Conservation (phyloP, 352 stramenopile species). For the Elongisporangium undulatum region DNA sequence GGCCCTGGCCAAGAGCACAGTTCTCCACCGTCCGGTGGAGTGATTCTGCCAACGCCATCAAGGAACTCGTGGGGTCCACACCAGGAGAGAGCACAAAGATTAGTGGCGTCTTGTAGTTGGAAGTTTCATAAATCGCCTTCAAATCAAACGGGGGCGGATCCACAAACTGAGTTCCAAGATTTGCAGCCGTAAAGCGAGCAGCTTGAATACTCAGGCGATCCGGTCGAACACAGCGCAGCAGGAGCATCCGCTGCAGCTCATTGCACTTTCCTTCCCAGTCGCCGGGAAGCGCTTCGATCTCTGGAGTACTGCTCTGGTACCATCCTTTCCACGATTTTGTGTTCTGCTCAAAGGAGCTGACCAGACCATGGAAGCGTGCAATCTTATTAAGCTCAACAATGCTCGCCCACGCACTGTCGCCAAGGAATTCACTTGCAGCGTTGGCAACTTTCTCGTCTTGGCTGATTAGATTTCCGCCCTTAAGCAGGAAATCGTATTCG, state of each 20-base stretch:
- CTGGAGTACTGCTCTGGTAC: conserved; percentile 86
- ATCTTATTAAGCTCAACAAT: conserved; percentile 93
- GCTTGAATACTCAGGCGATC: conserved; percentile 92
- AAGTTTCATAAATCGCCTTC: conserved; percentile 86
- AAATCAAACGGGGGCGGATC: conserved; percentile 93
- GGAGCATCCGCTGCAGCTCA: conserved; percentile 91
- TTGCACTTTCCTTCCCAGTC: conserved; percentile 93
- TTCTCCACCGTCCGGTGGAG: conserved; percentile 88
- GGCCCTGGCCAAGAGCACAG: conserved; percentile 92
- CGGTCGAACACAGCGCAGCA: conserved; percentile 91
- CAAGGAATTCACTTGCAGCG: conserved; percentile 84
- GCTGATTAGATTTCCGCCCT: conserved; percentile 71
- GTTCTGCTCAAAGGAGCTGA: conserved; percentile 88
- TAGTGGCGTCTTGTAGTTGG: conserved; percentile 86
- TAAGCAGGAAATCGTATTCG: conserved; percentile 95
- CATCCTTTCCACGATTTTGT: conserved; percentile 79
- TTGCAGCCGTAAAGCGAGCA: conserved; percentile 86
- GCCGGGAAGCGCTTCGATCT: conserved; percentile 87
- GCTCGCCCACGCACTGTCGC: conserved; percentile 81
- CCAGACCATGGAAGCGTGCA: conserved; percentile 81
- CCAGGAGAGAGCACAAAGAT: conserved; percentile 96
- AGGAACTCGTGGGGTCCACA: conserved; percentile 92
- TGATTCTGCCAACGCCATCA: conserved; percentile 83
- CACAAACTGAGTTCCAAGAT: conserved; percentile 90
- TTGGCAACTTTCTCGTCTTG: conserved; percentile 78